Base-by-base conservation (phyloP, 2,329 filamentous ascomycete species). In the Aureobasidium sp. region DNA sequence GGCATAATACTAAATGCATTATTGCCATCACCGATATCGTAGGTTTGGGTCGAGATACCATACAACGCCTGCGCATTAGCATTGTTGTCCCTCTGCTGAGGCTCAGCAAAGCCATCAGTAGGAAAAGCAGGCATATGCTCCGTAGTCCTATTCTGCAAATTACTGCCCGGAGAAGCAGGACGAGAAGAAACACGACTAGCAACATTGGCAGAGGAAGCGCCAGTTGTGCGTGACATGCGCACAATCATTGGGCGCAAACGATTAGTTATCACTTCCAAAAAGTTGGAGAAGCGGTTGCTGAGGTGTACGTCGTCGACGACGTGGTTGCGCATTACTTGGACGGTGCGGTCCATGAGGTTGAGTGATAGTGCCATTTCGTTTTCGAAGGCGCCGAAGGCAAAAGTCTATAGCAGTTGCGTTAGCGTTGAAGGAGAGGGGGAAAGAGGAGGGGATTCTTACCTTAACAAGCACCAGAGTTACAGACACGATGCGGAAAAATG, bases 231-330 rank as follows among this genome's bases (percentile, higher is more conserved):
- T 9, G 80, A 76, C 63, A 85, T 81, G 34, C 82, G 81, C 27
- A 86, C 76, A 68, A 94, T 90, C 7, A 88, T 83, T 66, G 86
- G 86, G 59, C 89, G 83, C 65, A 93, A 80, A 27, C 89, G 82
- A 63, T 86, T 86, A 0, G 88, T 91, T 42, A 94, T 76, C 1
- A 87, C 89, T 68, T 91, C 86, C n/a, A 93, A 83, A 50, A 93
- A 81, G 68, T 92, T 89, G n/a, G 90, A 89, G 68, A 94, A 94
- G 8, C 89, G 84, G 63, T 89, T 91, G n/a, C 88, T 89, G 5
- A 94, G 81, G 71, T 94, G 90, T 8, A 93, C 89, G 67, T 94
- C 90, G 69, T 94, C 90, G 3, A 93, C 89, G 8, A 92, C 88
- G 65, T 88, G 91, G 66, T 85, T 88, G 21, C 88, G 83, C 39